Evolutionary conservation across 2,329 filamentous ascomycete genomes (phyloP).

Genomic region (Dissoconium aciculare): DNA sequence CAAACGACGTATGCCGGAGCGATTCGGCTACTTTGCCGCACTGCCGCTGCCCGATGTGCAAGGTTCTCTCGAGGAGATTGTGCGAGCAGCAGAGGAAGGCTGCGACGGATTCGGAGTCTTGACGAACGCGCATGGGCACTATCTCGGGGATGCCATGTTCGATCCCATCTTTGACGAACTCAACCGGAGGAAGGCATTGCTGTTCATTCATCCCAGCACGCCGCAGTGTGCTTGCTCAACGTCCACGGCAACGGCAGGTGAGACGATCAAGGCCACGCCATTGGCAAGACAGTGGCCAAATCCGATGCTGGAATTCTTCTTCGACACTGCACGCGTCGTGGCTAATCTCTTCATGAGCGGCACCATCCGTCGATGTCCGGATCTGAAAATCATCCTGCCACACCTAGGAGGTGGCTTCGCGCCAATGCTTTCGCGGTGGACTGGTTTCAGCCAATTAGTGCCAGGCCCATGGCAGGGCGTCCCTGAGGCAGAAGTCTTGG

Average conservation of each 20-base stretch:
- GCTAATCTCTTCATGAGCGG: slow-evolving; percentile 36
- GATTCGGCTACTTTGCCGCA: slow-evolving; percentile 40
- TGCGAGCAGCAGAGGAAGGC: slow-evolving; percentile 27
- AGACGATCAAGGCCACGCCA: slow-evolving; percentile 23
- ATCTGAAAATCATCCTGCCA: slow-evolving; percentile 35
- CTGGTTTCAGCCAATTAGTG: slow-evolving; percentile 26
- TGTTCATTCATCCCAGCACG: slow-evolving; percentile 44
- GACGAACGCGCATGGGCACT: slow-evolving; percentile 40
- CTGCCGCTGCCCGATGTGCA: slow-evolving; percentile 38
- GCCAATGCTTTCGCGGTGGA: slow-evolving; percentile 32
- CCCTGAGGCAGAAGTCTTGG: slow-evolving; percentile 18
- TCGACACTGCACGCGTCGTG: slow-evolving; percentile 37
- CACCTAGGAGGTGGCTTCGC: slow-evolving; percentile 35
- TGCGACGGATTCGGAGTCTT: slow-evolving; percentile 39
- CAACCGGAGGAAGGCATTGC: slow-evolving; percentile 31
- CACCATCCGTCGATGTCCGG: slow-evolving; percentile 31
- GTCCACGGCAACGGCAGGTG: slow-evolving; percentile 8
- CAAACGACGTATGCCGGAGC: slow-evolving; percentile 24
- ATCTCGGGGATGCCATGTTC: slow-evolving; percentile 35
- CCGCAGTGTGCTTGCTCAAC: slow-evolving; percentile 26
- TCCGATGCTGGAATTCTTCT: slow-evolving; percentile 38
- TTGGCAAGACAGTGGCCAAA: slow-evolving; percentile 27
- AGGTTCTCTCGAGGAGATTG: slow-evolving; percentile 35
- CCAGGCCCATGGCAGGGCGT: slow-evolving; percentile 21
- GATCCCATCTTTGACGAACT: slow-evolving; percentile 36